phyloP scores from a whole-genome alignment of 176 grass and related monocot species.

The Olyra latifolia region DNA sequence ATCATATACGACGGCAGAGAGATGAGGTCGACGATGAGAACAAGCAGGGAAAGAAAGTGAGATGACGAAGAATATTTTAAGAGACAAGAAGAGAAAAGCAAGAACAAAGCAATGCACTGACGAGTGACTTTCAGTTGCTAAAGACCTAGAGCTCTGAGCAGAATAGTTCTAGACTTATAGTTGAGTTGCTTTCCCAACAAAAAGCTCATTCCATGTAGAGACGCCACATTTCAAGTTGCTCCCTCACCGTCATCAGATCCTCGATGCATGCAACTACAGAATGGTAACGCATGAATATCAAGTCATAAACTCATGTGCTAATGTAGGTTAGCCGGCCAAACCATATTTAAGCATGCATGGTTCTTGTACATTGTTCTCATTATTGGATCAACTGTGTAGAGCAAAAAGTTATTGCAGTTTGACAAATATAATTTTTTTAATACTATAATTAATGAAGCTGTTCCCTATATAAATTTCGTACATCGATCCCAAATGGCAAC shows the following conservation, averaged over 20 bases:
- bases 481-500: too few species aligned
- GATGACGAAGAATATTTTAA: constrained; percentile 55
- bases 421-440: too few species aligned
- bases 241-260: neutral
- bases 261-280: neutral
- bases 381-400: neutral
- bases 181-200: constrained; percentile 57
- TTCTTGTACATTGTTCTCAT: neutral
- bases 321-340: neutral
- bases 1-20: neutral
- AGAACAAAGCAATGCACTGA: constrained; percentile 56
- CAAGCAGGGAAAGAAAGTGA: constrained; percentile 23
- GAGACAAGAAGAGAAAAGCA: constrained; percentile 46
- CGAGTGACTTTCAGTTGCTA: constrained; percentile 43
- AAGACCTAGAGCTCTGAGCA: constrained; percentile 44
- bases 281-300: neutral
- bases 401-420: too few species aligned
- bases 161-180: constrained; percentile 50
- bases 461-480: too few species aligned
- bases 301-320: neutral
- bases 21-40: constrained; percentile 42
- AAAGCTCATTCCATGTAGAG: constrained; percentile 35
- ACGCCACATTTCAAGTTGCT: constrained; percentile 13
- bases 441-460: too few species aligned
- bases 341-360: neutral